These are phyloP conservation scores for Tulasnella sp. DNA, from an alignment of 768 basidiomycete genomes.

Conservation along the genomic window DNA sequence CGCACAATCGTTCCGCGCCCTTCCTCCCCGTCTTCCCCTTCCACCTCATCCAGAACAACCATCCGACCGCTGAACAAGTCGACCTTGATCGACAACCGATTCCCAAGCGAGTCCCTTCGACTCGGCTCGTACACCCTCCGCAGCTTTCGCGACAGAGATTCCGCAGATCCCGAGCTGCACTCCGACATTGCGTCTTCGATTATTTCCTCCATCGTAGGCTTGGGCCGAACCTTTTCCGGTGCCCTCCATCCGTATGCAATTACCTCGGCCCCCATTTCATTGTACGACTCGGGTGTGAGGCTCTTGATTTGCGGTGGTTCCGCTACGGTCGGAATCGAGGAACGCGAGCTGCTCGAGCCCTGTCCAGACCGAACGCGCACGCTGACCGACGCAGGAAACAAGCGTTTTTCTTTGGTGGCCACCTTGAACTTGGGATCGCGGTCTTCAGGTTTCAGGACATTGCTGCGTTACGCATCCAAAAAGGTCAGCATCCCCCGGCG, in stretches of 20 bases:
- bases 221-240: constrained; percentile 1
- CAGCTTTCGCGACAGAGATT: constrained; percentile 2
- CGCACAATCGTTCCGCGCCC: neutral
- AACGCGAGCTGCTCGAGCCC: neutral
- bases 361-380: neutral
- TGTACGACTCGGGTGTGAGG: neutral
- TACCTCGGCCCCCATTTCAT: neutral
- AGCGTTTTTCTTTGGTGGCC: neutral
- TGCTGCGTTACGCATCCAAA: neutral
- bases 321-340: neutral
- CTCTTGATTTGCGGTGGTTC: neutral
- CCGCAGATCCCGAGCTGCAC: constrained; percentile 11
- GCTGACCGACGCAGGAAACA: neutral
- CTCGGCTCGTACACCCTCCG: constrained; percentile 7
- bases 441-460: neutral
- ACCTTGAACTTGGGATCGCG: neutral
- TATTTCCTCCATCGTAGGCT: constrained; percentile 4
- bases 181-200: neutral
- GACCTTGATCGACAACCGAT: neutral
- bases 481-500: neutral
- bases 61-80: constrained; percentile 16
- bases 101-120: constrained; percentile 7
- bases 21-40: neutral
- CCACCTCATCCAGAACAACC: constrained; percentile 5
- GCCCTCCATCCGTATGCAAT: neutral